Conservation (phyloP, 345 rosid species). For the Citrus hindsii region DNA sequence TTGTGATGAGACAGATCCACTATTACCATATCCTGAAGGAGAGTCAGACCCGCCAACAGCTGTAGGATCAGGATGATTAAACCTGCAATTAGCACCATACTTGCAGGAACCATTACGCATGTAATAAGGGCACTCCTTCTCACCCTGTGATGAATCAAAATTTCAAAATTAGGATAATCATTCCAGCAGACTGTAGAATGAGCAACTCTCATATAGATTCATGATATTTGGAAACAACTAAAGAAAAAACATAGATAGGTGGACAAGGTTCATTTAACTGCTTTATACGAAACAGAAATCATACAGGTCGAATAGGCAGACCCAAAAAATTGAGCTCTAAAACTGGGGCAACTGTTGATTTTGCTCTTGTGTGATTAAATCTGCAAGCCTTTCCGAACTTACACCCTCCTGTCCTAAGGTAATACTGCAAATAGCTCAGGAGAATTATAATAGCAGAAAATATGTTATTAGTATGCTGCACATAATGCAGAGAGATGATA, state of each 20-base stretch:
- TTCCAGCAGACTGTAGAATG: background rate
- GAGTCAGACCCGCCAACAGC: constrained; percentile 46
- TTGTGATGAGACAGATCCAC: constrained; percentile 47
- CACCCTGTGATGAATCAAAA: constrained; percentile 48
- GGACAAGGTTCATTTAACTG: background rate
- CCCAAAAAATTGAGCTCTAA: constrained; percentile 82
- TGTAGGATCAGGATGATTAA: constrained; percentile 92
- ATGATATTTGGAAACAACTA: background rate
- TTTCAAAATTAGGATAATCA: background rate
- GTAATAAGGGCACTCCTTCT: constrained; percentile 78
- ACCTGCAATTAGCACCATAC: constrained; percentile 75
- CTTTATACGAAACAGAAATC: background rate
- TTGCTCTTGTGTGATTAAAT: constrained; percentile 64
- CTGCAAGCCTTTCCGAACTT: constrained; percentile 85
- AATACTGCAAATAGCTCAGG: constrained; percentile 57
- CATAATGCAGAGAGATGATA: background rate
- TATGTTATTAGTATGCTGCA: constrained; percentile 9
- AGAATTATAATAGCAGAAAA: constrained; percentile 17
- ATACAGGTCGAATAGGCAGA: constrained; percentile 78
- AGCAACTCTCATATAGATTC: background rate
- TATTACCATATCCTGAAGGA: constrained; percentile 47
- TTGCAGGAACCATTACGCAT: constrained; percentile 98
- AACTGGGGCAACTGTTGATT: constrained; percentile 25
- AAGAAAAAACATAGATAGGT: background rate
- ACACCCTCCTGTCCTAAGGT: constrained; percentile 90